Evolutionary conservation across 805 yeast species (phyloP), one percentile per base, ranked within the genome.

Genomic region (Saturnispora sanitii): DNA sequence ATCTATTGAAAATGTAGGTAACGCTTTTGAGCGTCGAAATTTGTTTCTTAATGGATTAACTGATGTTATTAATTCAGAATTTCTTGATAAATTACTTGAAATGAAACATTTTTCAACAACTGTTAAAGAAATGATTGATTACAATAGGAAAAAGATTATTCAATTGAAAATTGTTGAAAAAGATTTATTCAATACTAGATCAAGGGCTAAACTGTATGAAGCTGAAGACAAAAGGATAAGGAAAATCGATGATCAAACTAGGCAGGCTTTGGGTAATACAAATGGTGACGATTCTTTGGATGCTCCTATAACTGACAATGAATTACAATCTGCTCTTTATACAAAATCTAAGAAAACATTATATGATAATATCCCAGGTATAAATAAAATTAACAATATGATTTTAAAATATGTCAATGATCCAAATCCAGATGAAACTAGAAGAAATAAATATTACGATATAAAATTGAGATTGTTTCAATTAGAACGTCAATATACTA

Each of bases 1-100:
- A 35, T 49, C 48, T 2, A 69, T 85, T 45, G 97, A 92, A 55
- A 76, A 77, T 46, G 74, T 86, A 22, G 96, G 97, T 1, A 87
- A 83, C 53, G 81, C 87, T 1, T 78, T 84, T 47, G 97, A 92
- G 57, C 72, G 79, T 30, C 75, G 72, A 29, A 77, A 73, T 45
- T 71, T 78, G 16, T 72, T 77, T 17, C 55, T 71, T 18, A 66
- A 67, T 38, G 53, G 65, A 9, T 58, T 73, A 9, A 40, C 51
- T 21, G 56, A 55, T 32, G 41, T 48, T 12, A 49, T 61, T 4
- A 58, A 57, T 38, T 44, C 58, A 30, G 51, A 49, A 17, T 59
- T 61, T 41, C 46, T 60, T 22, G 66, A 62, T 46, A 58, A 52
- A 30, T 40, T 62, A 21, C 52, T 60, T 16, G 67, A 62, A 40